Percentiles rank a stretch among this genome's conserved stretches.
These are phyloP conservation scores for Prunus salicina DNA, from an alignment of 306 rosid genomes.

Conservation along the genomic window DNA sequence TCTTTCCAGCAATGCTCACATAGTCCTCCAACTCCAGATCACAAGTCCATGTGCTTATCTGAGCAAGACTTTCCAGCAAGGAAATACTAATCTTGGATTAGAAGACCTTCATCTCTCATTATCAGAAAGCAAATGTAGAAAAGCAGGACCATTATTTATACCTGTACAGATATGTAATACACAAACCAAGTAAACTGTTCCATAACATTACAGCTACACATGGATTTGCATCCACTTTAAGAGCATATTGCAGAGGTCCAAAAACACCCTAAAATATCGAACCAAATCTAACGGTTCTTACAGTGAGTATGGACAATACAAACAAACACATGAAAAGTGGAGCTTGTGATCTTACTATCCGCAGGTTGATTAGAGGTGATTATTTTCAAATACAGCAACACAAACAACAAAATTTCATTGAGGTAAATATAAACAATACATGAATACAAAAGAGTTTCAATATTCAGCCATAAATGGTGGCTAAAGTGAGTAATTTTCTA, in stretches of 20 bases:
- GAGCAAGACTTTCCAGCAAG: too few species aligned
- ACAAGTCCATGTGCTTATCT: too few species aligned
- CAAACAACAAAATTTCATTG: neutral
- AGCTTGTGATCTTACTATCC: too few species aligned
- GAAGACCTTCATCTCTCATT: too few species aligned
- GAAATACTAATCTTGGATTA: too few species aligned
- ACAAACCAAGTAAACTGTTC: constrained; percentile 10
- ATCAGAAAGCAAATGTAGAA: too few species aligned
- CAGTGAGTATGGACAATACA: too few species aligned
- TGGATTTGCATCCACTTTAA: neutral
- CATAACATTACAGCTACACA: constrained; percentile 10
- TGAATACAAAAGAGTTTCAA: too few species aligned
- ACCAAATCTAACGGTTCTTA: neutral
- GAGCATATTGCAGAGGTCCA: constrained; percentile 1
- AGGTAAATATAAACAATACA: too few species aligned
- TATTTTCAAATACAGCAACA: neutral
- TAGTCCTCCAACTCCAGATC: too few species aligned
- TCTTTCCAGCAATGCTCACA: too few species aligned
- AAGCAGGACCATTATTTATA: constrained; percentile 21
- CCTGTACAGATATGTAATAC: constrained; percentile 1
- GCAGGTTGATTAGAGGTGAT: neutral
- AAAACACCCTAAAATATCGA: neutral
- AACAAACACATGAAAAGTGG: neutral
- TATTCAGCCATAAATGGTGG: neutral
- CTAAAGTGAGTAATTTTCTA: constrained; percentile 23